A percentile compares a stretch with the other conserved stretches of the same genome.
Evolutionary conservation across 768 basidiomycete genomes (phyloP).

Genomic region (Russula sp.): DNA sequence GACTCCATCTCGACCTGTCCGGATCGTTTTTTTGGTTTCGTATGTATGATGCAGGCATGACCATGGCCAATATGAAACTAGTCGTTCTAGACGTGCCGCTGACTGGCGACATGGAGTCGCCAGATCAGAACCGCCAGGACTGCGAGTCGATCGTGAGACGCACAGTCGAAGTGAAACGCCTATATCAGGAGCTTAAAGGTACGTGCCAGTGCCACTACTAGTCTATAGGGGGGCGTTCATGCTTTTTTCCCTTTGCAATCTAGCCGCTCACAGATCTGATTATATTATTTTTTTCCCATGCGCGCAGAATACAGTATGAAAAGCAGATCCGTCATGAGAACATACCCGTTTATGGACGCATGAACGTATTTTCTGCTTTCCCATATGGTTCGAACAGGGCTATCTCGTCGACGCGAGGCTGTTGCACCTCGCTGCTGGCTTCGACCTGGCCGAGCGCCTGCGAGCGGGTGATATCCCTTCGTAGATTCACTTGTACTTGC

Average conservation of each 20-base stretch:
- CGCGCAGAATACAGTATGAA: conserved; percentile 51
- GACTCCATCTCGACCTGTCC: neutral
- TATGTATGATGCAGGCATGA: conserved; percentile 59
- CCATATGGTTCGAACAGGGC: neutral
- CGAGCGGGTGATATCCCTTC: conserved; percentile 24
- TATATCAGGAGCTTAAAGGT: conserved; percentile 66
- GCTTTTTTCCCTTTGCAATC: neutral
- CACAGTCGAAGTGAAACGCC: conserved; percentile 60
- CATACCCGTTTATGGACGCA: neutral
- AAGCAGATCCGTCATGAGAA: conserved; percentile 38
- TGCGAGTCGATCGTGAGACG: conserved; percentile 79
- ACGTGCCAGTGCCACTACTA: conserved; percentile 21
- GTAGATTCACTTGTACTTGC: neutral
- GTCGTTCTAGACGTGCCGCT: conserved; percentile 66
- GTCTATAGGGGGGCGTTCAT: too few relatives aligned
- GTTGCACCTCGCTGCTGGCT: conserved; percentile 69
- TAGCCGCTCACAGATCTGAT: neutral
- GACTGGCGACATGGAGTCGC: conserved; percentile 58
- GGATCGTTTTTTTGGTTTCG: neutral
- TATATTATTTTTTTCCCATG: neutral
- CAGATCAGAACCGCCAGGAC: conserved; percentile 73
- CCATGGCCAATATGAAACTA: conserved; percentile 88
- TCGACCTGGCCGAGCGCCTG: conserved; percentile 46
- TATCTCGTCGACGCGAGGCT: conserved; percentile 70
- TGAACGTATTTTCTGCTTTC: neutral